Evolutionary conservation across 441 rosid species (phyloP).

Genomic region (Euphorbia schlechtendalii): DNA sequence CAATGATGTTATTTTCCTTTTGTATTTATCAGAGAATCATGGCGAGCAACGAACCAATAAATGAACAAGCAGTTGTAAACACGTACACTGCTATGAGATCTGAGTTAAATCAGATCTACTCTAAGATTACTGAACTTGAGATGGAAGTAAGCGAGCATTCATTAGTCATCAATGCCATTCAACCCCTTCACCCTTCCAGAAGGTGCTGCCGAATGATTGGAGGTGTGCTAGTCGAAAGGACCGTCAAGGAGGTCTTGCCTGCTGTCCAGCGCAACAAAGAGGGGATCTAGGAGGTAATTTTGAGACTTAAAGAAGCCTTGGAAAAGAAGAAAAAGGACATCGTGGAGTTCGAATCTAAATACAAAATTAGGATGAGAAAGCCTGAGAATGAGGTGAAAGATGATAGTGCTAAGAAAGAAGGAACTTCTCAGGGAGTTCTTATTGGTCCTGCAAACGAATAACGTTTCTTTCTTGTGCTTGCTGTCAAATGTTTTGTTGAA

Average conservation of each 20-base stretch:
- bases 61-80: constrained; percentile 70
- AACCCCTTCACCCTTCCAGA: constrained; percentile 75
- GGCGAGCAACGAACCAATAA: constrained; percentile 62
- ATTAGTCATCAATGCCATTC: constrained; percentile 72
- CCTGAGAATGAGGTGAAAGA: constrained; percentile 49
- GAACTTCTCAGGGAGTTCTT: constrained; percentile 91
- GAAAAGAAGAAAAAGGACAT: constrained; percentile 81
- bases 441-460: constrained; percentile 66
- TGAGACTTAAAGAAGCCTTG: constrained; percentile 72
- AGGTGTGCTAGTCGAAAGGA: constrained; percentile 90
- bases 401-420: constrained; percentile 66
- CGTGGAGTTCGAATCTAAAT: constrained; percentile 66
- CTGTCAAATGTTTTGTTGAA: constrained; percentile 1
- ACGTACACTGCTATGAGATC: constrained; percentile 56
- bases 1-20: neutral
- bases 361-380: constrained; percentile 76
- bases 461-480: constrained; percentile 13
- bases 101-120: constrained; percentile 80
- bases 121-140: constrained; percentile 88
- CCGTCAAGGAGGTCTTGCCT: constrained; percentile 83
- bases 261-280: constrained; percentile 87
- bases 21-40: constrained; percentile 25
- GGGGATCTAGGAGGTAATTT: constrained; percentile 82
- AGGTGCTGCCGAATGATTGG: constrained; percentile 89
- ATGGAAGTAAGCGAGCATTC: constrained; percentile 92